phyloP scores from a whole-genome alignment of 225 moss, liverwort and hornwort species.

The Rhytidiadelphus loreus region DNA sequence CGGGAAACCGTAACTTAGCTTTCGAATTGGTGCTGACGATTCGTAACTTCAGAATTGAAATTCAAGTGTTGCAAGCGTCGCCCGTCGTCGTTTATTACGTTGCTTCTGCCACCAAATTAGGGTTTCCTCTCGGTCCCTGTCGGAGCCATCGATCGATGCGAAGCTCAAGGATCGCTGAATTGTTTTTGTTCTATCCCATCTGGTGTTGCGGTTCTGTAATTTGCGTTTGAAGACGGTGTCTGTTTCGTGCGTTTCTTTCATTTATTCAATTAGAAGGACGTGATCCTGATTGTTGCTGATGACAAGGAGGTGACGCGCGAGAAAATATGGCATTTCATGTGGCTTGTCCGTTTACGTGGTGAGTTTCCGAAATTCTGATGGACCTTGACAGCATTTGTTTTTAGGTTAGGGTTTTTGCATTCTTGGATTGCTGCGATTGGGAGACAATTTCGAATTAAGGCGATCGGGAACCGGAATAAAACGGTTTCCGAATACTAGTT shows the following conservation, averaged over 20 bases:
- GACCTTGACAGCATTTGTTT: not conserved
- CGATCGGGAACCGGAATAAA: not conserved
- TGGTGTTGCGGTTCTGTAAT: not conserved
- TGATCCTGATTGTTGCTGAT: not conserved
- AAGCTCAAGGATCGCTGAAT: not conserved
- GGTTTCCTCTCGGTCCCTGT: not conserved
- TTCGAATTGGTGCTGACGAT: not conserved
- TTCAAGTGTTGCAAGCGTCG: not conserved
- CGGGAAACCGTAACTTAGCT: not conserved
- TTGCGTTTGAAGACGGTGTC: not conserved
- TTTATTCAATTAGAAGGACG: not conserved
- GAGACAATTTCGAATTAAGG: not conserved
- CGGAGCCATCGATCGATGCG: not conserved
- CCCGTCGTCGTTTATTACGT: not conserved
- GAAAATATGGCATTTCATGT: conserved; percentile 70
- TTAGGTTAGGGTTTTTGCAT: not conserved
- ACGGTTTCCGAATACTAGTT: not conserved
- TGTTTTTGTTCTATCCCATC: not conserved
- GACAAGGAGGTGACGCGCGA: not conserved
- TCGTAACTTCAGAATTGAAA: not conserved
- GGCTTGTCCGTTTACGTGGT: conserved; percentile 88
- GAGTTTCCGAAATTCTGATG: not conserved
- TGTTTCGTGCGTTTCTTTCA: not conserved
- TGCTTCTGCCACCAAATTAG: not conserved
- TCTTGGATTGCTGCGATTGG: not conserved